Percentiles rank a stretch among this genome's conserved stretches.
phyloP scores from a whole-genome alignment of 441 rosid genomes.

The Dalechampia spathulata region DNA sequence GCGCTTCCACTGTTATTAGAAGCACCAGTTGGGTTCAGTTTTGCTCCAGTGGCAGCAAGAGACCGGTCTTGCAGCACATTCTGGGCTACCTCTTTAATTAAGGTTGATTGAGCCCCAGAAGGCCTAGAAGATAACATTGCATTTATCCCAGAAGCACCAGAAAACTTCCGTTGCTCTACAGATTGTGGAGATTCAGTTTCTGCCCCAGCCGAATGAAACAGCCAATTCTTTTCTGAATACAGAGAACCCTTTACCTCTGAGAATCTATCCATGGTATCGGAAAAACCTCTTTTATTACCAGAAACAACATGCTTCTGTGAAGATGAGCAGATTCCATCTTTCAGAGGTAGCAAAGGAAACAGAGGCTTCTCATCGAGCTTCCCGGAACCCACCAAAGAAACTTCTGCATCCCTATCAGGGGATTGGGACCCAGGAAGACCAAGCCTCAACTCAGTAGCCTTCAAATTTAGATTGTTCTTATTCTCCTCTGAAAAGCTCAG shows the following conservation, averaged over 20 bases:
- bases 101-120: constrained; percentile 31
- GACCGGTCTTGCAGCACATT: constrained; percentile 36
- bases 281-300: constrained; percentile 79
- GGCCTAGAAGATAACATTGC: constrained; percentile 37
- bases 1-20: constrained; percentile 39
- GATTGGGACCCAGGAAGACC: constrained; percentile 86
- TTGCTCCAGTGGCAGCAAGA: constrained; percentile 22
- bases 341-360: constrained; percentile 63
- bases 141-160: constrained; percentile 43
- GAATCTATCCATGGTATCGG: constrained; percentile 67
- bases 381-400: constrained; percentile 34
- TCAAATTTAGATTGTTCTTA: constrained; percentile 52
- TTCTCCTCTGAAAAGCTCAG: constrained; percentile 30
- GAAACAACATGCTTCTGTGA: constrained; percentile 50
- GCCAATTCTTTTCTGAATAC: constrained; percentile 59
- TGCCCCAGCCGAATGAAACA: constrained; percentile 40
- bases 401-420: constrained; percentile 47
- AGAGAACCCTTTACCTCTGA: constrained; percentile 51
- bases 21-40: constrained; percentile 26
- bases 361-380: constrained; percentile 65
- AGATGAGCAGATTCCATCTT: constrained; percentile 43
- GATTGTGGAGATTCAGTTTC: constrained; percentile 39
- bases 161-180: constrained; percentile 40
- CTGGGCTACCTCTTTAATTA: constrained; percentile 39
- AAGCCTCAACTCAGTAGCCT: constrained; percentile 82